phyloP scores from a whole-genome alignment of 2,329 filamentous ascomycete genomes.

The Didymella arachidicola region DNA sequence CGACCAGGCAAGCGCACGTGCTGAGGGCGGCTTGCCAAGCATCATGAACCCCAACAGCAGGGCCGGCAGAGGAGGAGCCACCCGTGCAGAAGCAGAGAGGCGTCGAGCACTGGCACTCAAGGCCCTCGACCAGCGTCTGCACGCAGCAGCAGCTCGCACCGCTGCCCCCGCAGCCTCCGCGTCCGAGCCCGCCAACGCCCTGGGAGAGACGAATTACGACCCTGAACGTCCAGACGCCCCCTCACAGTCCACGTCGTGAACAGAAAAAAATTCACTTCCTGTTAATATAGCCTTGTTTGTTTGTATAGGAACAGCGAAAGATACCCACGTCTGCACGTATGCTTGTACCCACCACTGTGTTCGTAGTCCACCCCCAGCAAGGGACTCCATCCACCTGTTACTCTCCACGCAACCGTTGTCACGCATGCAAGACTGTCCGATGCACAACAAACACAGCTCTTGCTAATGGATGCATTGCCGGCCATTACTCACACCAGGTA shows the following conservation, averaged over 20 bases:
- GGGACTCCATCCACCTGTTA: constrained; percentile 23
- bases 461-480: not conserved
- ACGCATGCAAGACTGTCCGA: constrained; percentile 23
- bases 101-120: constrained; percentile 88
- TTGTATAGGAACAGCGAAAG: constrained; percentile 27
- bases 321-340: constrained; percentile 41
- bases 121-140: constrained; percentile 88
- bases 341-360: constrained; percentile 28
- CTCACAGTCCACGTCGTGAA: constrained; percentile 32
- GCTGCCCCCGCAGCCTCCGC: constrained; percentile 50
- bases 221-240: constrained; percentile 50
- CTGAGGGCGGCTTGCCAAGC: constrained; percentile 67
- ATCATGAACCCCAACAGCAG: constrained; percentile 61
- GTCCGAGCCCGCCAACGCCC: constrained; percentile 44
- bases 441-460: constrained; percentile 23
- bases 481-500: not conserved
- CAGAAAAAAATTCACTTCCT: constrained; percentile 1
- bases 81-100: constrained; percentile 90
- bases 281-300: constrained; percentile 9
- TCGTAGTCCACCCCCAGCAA: constrained; percentile 31
- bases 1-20: constrained; percentile 71
- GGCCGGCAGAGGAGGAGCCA: constrained; percentile 63
- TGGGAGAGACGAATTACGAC: constrained; percentile 53
- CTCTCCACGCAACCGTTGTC: constrained; percentile 14
- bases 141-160: constrained; percentile 74